A percentile compares a stretch with the other conserved stretches of the same genome.
Evolutionary conservation across 768 basidiomycete genomes (phyloP).

Genomic region (Hericium rajendrae): DNA sequence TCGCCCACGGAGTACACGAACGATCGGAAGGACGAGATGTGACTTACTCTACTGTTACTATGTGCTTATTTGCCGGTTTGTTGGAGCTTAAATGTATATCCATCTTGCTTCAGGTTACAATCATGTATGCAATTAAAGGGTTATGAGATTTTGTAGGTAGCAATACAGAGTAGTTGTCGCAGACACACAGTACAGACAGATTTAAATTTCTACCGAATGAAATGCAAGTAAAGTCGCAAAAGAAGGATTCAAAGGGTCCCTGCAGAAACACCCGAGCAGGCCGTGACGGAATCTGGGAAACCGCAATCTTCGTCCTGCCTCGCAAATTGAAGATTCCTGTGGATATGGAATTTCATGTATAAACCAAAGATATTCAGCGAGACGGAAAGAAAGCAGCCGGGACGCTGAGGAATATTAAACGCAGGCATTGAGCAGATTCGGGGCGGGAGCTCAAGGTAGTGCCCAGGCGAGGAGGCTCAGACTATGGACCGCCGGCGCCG

Average conservation of each 20-base stretch:
- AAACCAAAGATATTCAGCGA: conserved; percentile 14
- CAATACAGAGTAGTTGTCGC: conserved; percentile 14
- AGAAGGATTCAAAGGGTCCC: conserved; percentile 9
- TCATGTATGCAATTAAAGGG: not conserved
- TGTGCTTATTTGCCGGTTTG: not conserved
- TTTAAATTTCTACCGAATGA: conserved; percentile 7
- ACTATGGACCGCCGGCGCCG: conserved; percentile 25
- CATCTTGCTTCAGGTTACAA: not conserved
- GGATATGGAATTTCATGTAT: conserved; percentile 13
- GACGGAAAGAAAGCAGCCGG: conserved; percentile 3
- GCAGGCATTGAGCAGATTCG: not conserved
- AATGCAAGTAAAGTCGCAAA: conserved; percentile 1
- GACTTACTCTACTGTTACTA: not conserved
- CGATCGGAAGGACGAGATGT: not conserved
- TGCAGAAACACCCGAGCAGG: conserved; percentile 8
- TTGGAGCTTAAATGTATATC: too few relatives aligned
- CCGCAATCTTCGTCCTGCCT: conserved; percentile 12
- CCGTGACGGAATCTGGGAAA: conserved; percentile 4
- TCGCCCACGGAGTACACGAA: not conserved
- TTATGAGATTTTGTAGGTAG: conserved; percentile 7
- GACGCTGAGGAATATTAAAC: not conserved
- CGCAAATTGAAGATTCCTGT: conserved; percentile 3
- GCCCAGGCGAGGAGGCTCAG: conserved; percentile 2
- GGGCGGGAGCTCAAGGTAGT: not conserved
- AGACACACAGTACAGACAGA: conserved; percentile 11